A percentile compares a stretch with the other conserved stretches of the same genome.
Conservation (phyloP, 2,329 filamentous ascomycete genomes). For the Hirsutella thompsonii region DNA sequence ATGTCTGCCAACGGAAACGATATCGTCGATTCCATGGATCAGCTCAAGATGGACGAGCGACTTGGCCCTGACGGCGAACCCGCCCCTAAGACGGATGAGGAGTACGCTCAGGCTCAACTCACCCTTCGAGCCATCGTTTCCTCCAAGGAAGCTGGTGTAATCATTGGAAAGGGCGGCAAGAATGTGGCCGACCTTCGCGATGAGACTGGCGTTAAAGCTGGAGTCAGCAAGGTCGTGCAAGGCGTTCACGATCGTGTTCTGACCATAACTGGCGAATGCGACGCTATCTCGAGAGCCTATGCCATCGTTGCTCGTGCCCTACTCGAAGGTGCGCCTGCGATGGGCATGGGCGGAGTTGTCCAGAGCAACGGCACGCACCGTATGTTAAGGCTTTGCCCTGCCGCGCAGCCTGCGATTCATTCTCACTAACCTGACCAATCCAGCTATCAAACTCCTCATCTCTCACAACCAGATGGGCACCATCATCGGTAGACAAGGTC, state of each 20-base stretch:
- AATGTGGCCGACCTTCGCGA: constrained; percentile 95
- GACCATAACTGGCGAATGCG: constrained; percentile 83
- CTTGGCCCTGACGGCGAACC: constrained; percentile 64
- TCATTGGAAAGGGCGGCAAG: constrained; percentile 97
- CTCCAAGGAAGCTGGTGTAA: constrained; percentile 96
- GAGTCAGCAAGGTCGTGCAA: constrained; percentile 96
- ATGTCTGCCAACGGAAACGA: constrained; percentile 47
- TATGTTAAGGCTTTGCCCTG: constrained; percentile 27
- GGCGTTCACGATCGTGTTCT: constrained; percentile 95
- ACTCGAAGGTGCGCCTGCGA: constrained; percentile 81
- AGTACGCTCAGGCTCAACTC: constrained; percentile 85
- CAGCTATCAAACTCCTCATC: constrained; percentile 94
- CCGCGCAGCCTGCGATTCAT: background rate
- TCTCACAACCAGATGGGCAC: constrained; percentile 99
- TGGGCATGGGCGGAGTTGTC: constrained; percentile 91
- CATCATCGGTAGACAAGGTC: constrained; percentile 89
- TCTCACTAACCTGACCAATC: constrained; percentile 6
- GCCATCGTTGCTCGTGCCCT: constrained; percentile 83
- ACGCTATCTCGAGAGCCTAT: constrained; percentile 84
- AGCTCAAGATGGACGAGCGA: constrained; percentile 53
- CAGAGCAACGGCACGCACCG: constrained; percentile 85
- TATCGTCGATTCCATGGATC: constrained; percentile 47
- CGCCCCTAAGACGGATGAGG: constrained; percentile 85
- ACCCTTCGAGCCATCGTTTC: constrained; percentile 96
- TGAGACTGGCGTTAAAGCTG: constrained; percentile 94